Evolutionary conservation across 768 basidiomycete genomes (phyloP).

Genomic region (Trametes gibbosa): DNA sequence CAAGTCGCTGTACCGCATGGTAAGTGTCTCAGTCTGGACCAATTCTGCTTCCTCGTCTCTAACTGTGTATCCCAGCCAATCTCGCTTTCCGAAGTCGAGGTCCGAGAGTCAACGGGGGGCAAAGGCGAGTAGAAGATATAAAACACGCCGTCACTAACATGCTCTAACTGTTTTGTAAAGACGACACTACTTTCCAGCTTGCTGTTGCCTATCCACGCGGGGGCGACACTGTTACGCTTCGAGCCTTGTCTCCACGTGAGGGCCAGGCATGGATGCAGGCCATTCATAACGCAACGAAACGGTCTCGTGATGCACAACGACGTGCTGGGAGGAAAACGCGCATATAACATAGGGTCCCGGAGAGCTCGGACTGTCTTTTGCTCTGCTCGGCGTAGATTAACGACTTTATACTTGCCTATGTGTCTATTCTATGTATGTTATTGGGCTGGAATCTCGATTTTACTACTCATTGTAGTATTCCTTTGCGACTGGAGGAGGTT

Average conservation of each 20-base stretch:
- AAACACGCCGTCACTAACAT: background rate
- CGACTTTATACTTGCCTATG: too few relatives aligned
- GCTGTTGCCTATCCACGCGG: slow-evolving; percentile 19
- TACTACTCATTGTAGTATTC: too few relatives aligned
- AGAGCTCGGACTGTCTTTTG: too few relatives aligned
- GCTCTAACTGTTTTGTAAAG: slow-evolving; percentile 34
- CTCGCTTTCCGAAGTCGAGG: slow-evolving; percentile 62
- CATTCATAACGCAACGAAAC: slow-evolving; percentile 42
- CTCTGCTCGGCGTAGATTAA: too few relatives aligned
- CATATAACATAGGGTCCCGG: background rate
- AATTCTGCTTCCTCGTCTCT: background rate
- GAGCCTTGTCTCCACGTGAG: slow-evolving; percentile 53
- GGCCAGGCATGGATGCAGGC: slow-evolving; percentile 52
- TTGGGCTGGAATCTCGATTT: too few relatives aligned
- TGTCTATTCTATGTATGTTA: too few relatives aligned
- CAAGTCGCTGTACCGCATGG: slow-evolving; percentile 79
- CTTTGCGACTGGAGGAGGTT: too few relatives aligned
- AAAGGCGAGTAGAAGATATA: slow-evolving; percentile 40
- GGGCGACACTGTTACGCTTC: slow-evolving; percentile 17
- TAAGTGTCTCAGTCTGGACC: slow-evolving; percentile 34
- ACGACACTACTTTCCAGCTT: slow-evolving; percentile 58
- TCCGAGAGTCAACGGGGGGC: slow-evolving; percentile 49
- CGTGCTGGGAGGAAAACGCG: slow-evolving; percentile 26
- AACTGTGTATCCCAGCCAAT: slow-evolving; percentile 54
- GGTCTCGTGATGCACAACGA: slow-evolving; percentile 46